These are phyloP conservation scores for Venturia aucupariae DNA, from an alignment of 2,329 filamentous ascomycete species.

Conservation along the genomic window DNA sequence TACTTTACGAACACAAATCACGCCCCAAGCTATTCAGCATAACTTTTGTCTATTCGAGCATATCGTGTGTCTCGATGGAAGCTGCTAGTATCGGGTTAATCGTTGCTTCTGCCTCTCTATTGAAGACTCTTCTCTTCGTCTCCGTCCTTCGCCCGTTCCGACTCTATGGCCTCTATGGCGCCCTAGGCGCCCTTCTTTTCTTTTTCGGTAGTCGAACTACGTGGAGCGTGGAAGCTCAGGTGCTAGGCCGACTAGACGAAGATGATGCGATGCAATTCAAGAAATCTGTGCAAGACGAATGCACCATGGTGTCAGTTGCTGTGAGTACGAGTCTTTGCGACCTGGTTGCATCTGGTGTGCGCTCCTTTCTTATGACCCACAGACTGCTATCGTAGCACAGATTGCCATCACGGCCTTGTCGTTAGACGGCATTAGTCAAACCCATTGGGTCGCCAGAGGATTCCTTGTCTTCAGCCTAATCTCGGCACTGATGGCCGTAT, in stretches of 20 bases:
- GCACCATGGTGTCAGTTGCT: not conserved
- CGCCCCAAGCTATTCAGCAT: too few relatives aligned
- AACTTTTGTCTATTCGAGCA: too few relatives aligned
- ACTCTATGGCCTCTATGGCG: not conserved
- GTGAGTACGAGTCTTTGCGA: not conserved
- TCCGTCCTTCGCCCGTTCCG: not conserved
- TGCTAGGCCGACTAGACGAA: not conserved
- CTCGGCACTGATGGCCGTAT: not conserved
- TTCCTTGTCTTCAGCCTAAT: not conserved
- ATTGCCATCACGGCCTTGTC: not conserved
- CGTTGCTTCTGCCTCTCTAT: too few relatives aligned
- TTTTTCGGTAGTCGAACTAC: not conserved
- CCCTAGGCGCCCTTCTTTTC: not conserved
- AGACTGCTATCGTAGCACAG: not conserved
- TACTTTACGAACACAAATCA: too few relatives aligned
- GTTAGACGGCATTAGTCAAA: not conserved
- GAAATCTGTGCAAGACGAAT: not conserved
- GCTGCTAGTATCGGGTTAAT: too few relatives aligned
- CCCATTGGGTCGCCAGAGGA: not conserved
- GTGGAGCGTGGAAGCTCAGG: not conserved
- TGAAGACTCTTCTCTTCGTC: not conserved
- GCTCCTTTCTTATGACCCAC: not conserved
- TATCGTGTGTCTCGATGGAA: too few relatives aligned
- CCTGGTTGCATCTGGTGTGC: not conserved
- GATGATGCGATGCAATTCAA: not conserved